Evolutionary conservation across 768 basidiomycete species (phyloP).

Genomic region (Boletus sp.): DNA sequence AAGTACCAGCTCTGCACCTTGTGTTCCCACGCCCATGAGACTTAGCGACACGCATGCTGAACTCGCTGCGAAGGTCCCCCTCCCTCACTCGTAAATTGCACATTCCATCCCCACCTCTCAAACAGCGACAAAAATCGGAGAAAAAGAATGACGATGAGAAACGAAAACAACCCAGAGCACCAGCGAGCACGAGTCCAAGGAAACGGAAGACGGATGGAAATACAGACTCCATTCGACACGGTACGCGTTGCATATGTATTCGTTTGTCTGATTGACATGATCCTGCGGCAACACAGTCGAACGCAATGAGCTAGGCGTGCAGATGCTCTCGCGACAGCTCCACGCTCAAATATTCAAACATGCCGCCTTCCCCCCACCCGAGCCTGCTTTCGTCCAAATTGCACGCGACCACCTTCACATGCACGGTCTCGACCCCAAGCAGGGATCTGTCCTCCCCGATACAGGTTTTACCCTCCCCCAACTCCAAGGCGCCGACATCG

Average conservation of each 20-base stretch:
- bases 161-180: background rate
- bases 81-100: conserved; percentile 16
- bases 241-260: background rate
- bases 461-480: conserved; percentile 79
- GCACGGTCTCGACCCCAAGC: conserved; percentile 78
- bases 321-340: conserved; percentile 79
- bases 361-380: conserved; percentile 60
- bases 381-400: conserved; percentile 63
- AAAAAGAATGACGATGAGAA: background rate
- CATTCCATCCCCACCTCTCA: conserved; percentile 7
- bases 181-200: background rate
- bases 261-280: background rate
- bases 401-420: conserved; percentile 76
- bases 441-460: conserved; percentile 79
- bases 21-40: conserved; percentile 7
- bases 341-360: conserved; percentile 83
- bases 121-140: conserved; percentile 13
- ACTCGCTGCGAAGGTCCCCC: conserved; percentile 13
- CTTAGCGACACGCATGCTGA: conserved; percentile 15
- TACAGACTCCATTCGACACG: background rate
- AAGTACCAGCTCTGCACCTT: too few species aligned
- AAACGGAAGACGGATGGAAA: background rate
- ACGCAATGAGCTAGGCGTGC: conserved; percentile 90
- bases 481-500: conserved; percentile 76
- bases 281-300: conserved; percentile 41